Evolutionary conservation across 345 rosid species (phyloP), one percentile per base, ranked within the genome.

Genomic region (Gynandropsis gynandra): DNA sequence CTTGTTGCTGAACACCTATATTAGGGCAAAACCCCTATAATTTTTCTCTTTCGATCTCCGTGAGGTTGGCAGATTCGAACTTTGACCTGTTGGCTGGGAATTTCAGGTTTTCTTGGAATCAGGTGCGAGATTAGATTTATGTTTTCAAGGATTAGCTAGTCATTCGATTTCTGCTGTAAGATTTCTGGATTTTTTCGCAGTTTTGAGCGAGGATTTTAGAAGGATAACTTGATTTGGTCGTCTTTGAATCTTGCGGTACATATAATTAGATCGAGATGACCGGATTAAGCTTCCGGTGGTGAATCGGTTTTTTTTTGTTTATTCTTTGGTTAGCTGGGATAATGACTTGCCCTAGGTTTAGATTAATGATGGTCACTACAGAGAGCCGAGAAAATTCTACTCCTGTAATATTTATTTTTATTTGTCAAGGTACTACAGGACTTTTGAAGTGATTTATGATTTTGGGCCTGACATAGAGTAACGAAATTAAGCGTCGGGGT

Each of bases 131-230:
- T 64, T 58, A 51, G 69, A 58, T 37, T 65, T 46, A 35, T 52
- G 54, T 57, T 37, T 58, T 51, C 45, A 24, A 58, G 64, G 59
- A 65, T 65, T 64, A 58, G 70, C 48, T 64, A 64, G 63, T 36
- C 29, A 42, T 60, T 40, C 19, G 6, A 29, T 47, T 46, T 40
- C 4, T 33, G 67, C 61, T 63, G 50, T 1, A 36, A 34, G 13
- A 40, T 55, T 3, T 54, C 56, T 31, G 27, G 35, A 40, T 36
- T 6, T 47, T 39, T 62, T 20, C 16, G 24, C 21, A 47, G 35
- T 54, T 40, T 34, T 54, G 35, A 38, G 16, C 21, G 10, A 39
- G 7, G 37, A 32, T 47, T 21, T 36, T 43, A 21, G 42, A 32
- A 33, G 19, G 4, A 48, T 29, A 20, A 16, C 40, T 42, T 41